Conservation (phyloP, 169 alveolate species). For the Plasmodium blacklocki region DNA sequence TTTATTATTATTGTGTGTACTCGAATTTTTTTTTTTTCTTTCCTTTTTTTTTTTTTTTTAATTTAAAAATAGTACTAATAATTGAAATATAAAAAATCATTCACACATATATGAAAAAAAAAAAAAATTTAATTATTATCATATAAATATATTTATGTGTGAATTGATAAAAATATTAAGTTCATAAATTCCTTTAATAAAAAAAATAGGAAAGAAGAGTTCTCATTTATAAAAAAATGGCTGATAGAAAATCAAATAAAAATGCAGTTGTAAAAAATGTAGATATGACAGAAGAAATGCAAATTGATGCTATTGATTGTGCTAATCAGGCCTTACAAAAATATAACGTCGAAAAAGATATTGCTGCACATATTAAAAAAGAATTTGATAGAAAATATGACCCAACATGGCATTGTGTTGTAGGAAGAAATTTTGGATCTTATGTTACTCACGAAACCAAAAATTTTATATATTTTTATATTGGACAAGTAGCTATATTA, state of each 20-base stretch:
- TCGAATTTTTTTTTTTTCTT: neutral
- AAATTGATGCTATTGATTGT: conserved; percentile 98
- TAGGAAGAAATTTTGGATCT: conserved; percentile 99
- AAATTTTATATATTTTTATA: conserved; percentile 99
- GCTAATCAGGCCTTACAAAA: conserved; percentile 98
- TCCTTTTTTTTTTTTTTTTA: neutral
- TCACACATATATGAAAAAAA: neutral
- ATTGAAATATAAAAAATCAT: neutral
- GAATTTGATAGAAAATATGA: conserved; percentile 98
- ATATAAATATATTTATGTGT: neutral
- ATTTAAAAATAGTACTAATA: neutral
- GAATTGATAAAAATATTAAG: neutral
- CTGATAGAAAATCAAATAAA: conserved; percentile 88
- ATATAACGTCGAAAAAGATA: conserved; percentile 96
- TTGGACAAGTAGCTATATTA: conserved; percentile 98
- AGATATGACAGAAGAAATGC: conserved; percentile 99
- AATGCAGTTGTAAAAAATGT: conserved; percentile 94
- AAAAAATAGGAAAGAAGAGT: neutral
- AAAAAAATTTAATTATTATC: neutral
- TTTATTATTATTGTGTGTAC: too few relatives aligned
- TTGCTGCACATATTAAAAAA: conserved; percentile 99
- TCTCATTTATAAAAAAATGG: conserved; percentile 20
- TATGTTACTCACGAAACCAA: conserved; percentile 99
- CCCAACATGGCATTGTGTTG: conserved; percentile 99
- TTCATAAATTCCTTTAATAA: neutral